These are phyloP conservation scores for Cladosporium phlei DNA, from an alignment of 2,329 filamentous ascomycete genomes.

Conservation along the genomic window DNA sequence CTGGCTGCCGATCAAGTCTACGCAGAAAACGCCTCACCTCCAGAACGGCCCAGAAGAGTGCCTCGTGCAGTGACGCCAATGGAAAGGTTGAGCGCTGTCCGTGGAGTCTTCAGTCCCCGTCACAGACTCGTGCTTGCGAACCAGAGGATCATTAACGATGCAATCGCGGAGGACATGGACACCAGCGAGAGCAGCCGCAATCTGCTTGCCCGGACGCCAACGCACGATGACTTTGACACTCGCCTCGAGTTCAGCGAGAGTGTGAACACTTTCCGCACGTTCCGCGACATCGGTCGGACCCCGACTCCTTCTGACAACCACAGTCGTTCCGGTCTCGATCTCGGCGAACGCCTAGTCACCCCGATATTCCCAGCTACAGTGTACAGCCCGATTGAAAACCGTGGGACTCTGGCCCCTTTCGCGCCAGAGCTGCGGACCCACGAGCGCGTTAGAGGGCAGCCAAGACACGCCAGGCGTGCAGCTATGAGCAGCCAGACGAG, in stretches of 20 bases:
- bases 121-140: no score
- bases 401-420: neutral
- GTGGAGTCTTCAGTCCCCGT: no score
- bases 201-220: conserved; percentile 8
- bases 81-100: neutral
- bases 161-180: neutral
- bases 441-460: neutral
- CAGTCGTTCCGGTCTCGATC: conserved; percentile 2
- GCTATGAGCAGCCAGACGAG: conserved; percentile 18
- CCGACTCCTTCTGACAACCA: neutral
- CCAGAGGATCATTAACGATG: neutral
- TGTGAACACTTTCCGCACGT: conserved; percentile 5
- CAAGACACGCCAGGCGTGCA: conserved; percentile 1
- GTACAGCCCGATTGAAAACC: neutral
- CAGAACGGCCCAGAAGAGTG: no score
- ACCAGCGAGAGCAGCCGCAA: neutral
- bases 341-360: neutral
- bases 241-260: conserved; percentile 6
- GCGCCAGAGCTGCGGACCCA: neutral
- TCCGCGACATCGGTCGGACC: neutral
- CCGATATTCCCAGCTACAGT: neutral
- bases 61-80: neutral
- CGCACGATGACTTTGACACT: neutral
- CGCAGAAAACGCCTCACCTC: neutral
- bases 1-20: conserved; percentile 2